Percentiles rank a stretch among this genome's conserved stretches.
These are phyloP conservation scores for Neurospora sp. DNA, from an alignment of 495 filamentous ascomycete genomes.

Conservation along the genomic window DNA sequence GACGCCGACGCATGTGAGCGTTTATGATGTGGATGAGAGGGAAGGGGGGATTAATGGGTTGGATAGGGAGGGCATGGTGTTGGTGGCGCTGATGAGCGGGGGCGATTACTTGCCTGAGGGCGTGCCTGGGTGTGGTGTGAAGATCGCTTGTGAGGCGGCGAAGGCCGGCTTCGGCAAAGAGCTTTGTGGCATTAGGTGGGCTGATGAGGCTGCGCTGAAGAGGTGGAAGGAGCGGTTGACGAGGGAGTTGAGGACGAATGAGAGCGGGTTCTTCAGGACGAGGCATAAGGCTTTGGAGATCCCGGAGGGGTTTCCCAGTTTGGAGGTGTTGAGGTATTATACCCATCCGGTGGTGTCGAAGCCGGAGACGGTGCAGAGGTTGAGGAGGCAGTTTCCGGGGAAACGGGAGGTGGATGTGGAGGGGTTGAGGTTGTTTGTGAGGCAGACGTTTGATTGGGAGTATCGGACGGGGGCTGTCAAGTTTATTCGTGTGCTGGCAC, in stretches of 20 bases:
- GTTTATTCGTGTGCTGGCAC: constrained; percentile 70
- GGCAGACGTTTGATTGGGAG: constrained; percentile 78
- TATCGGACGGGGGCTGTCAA: constrained; percentile 70
- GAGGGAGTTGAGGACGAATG: constrained; percentile 72
- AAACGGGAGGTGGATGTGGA: constrained; percentile 53
- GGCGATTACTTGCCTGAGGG: constrained; percentile 92
- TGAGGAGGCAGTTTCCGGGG: constrained; percentile 51
- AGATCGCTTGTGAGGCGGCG: constrained; percentile 81
- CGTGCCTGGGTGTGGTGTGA: constrained; percentile 76
- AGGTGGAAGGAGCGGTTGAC: constrained; percentile 68
- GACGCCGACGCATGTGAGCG: constrained; percentile 74
- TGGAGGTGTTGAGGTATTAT: constrained; percentile 72
- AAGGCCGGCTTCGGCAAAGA: constrained; percentile 76
- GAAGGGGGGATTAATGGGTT: constrained; percentile 46
- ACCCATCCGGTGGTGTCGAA: constrained; percentile 72
- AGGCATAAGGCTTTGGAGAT: constrained; percentile 65
- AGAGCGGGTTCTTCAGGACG: constrained; percentile 67
- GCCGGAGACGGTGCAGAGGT: constrained; percentile 42
- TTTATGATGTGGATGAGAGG: constrained; percentile 46
- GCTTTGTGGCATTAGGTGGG: constrained; percentile 49
- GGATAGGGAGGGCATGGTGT: constrained; percentile 79
- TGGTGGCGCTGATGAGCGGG: constrained; percentile 91
- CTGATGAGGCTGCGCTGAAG: constrained; percentile 39
- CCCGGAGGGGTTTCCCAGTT: constrained; percentile 72
- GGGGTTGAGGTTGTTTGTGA: constrained; percentile 60